These are phyloP conservation scores for Trametes cubensis DNA, from an alignment of 768 basidiomycete genomes.

Conservation along the genomic window DNA sequence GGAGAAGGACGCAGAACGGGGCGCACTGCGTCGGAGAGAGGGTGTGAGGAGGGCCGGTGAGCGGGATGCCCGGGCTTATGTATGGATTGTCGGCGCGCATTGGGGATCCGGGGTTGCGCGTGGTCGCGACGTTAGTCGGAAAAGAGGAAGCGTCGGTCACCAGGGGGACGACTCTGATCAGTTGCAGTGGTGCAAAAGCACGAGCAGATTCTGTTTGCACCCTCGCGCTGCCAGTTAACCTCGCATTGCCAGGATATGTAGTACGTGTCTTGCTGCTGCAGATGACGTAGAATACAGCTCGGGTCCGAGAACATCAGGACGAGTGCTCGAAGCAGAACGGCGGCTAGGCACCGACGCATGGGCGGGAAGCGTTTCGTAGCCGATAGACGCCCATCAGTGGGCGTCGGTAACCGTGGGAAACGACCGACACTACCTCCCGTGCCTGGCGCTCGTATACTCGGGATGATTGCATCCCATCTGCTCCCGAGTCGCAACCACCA, in stretches of 20 bases:
- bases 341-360: background rate
- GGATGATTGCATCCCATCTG: too few species aligned
- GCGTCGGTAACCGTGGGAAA: constrained; percentile 18
- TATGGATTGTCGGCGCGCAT: constrained; percentile 8
- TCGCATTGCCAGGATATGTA: constrained; percentile 4
- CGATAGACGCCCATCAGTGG: constrained; percentile 3
- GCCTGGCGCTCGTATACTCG: background rate
- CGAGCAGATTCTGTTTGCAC: constrained; percentile 23
- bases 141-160: constrained; percentile 23
- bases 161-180: constrained; percentile 21
- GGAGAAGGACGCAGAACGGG: constrained; percentile 14
- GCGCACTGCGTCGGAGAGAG: constrained; percentile 25
- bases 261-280: background rate
- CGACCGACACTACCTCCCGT: constrained; percentile 8
- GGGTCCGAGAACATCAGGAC: background rate
- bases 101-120: constrained; percentile 2
- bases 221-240: constrained; percentile 13
- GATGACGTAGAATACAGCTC: background rate
- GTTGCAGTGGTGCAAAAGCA: constrained; percentile 2
- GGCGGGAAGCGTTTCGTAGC: background rate
- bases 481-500: constrained; percentile 9
- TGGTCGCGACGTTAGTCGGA: constrained; percentile 9
- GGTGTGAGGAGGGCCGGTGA: constrained; percentile 1
- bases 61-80: constrained; percentile 5
- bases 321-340: background rate